phyloP scores from a whole-genome alignment of 1,139 yeast genomes.

The Suhomyces yuchorum region DNA sequence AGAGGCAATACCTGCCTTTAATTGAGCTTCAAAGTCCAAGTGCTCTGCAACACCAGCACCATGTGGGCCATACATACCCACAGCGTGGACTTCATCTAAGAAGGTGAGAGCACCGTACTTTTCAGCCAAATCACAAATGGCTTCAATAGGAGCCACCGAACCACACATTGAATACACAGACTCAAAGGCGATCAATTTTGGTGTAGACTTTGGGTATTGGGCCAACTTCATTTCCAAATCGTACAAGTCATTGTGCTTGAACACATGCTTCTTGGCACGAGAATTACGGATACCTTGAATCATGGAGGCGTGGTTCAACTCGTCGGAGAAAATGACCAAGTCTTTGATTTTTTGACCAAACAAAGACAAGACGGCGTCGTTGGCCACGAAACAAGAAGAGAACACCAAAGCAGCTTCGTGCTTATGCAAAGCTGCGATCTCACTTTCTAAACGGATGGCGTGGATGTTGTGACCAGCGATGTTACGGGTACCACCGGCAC shows the following conservation, averaged over 20 bases:
- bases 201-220: conserved; percentile 77
- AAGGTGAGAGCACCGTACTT: conserved; percentile 97
- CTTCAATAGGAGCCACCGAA: conserved; percentile 89
- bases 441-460: conserved; percentile 83
- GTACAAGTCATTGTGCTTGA: conserved; percentile 83
- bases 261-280: conserved; percentile 82
- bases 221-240: conserved; percentile 81
- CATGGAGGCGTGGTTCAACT: conserved; percentile 95
- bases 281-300: conserved; percentile 94
- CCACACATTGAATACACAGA: conserved; percentile 99
- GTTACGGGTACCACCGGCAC: conserved; percentile 99
- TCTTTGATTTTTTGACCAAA: conserved; percentile 90
- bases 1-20: conserved; percentile 64
- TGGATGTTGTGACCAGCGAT: conserved; percentile 96
- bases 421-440: conserved; percentile 86
- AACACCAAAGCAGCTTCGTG: conserved; percentile 95
- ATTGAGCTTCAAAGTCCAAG: conserved; percentile 80
- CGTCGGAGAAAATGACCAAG: conserved; percentile 90
- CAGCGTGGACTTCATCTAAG: conserved; percentile 98
- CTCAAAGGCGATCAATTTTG: conserved; percentile 95
- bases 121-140: conserved; percentile 92
- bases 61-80: conserved; percentile 98
- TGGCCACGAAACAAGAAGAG: conserved; percentile 94
- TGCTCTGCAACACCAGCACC: conserved; percentile 99
- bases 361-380: conserved; percentile 92